phyloP scores from a whole-genome alignment of 441 rosid genomes.

The Syzygium malaccense region DNA sequence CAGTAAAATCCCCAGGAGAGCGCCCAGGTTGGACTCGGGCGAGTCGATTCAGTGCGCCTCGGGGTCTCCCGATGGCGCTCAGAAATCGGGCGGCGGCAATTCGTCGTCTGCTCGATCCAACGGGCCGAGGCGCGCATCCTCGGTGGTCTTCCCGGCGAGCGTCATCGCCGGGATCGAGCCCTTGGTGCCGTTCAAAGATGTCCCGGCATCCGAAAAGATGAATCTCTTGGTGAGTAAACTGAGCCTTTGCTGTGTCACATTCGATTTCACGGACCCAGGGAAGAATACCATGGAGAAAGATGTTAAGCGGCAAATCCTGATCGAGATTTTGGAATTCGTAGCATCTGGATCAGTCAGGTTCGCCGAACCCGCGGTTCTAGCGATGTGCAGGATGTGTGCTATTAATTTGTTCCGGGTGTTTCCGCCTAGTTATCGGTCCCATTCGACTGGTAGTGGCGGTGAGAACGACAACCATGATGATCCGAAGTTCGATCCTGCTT shows the following conservation, averaged over 20 bases:
- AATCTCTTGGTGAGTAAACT: slow-evolving; percentile 80
- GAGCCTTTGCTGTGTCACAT: slow-evolving; percentile 75
- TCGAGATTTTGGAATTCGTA: slow-evolving; percentile 76
- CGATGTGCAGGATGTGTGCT: slow-evolving; percentile 90
- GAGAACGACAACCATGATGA: slow-evolving; percentile 68
- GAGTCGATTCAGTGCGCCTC: slow-evolving; percentile 41
- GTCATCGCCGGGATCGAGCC: slow-evolving; percentile 83
- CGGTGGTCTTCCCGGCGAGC: slow-evolving; percentile 76
- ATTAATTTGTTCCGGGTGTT: slow-evolving; percentile 69
- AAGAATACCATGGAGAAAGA: slow-evolving; percentile 69
- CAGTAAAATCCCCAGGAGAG: slow-evolving; percentile 60
- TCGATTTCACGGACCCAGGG: slow-evolving; percentile 72
- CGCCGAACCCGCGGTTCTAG: slow-evolving; percentile 70
- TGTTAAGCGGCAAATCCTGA: slow-evolving; percentile 68
- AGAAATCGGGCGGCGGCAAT: slow-evolving; percentile 24
- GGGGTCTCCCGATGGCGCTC: not conserved
- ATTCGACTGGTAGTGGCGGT: slow-evolving; percentile 7
- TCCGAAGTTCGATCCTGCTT: slow-evolving; percentile 72
- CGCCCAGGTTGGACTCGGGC: slow-evolving; percentile 41
- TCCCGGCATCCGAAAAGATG: slow-evolving; percentile 56
- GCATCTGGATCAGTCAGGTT: slow-evolving; percentile 53
- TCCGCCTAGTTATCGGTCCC: slow-evolving; percentile 58
- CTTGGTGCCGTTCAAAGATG: slow-evolving; percentile 76
- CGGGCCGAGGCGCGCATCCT: slow-evolving; percentile 60
- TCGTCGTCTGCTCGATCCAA: slow-evolving; percentile 35